Base-by-base conservation (phyloP, 2,329 filamentous ascomycete genomes). In the Microcera coccophila region DNA sequence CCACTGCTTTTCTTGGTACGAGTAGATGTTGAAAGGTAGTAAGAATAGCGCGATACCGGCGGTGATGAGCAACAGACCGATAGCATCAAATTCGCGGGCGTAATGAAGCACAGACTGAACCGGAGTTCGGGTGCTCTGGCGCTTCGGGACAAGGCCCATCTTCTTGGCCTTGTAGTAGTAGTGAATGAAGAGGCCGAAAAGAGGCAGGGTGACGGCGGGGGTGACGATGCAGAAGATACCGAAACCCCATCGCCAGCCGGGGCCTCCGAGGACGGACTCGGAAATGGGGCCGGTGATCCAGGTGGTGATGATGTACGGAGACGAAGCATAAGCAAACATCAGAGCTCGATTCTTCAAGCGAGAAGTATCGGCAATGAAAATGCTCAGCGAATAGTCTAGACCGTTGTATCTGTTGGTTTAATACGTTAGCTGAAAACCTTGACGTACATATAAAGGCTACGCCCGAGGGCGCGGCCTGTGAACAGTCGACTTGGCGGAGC, bases 301-400 rank as follows among this genome's bases (percentile, higher is more conserved):
- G 2, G 81, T 78, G 2, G 82, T 85, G 51, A 78, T 73, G 36
- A 87, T 76, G 57, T 82, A 84, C 1, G 84, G 83, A 1, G 82
- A 78, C 32, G 72, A 74, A 14, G 78, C 75, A 47, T 83, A 74
- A 7, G 81, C 79, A 31, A 81, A 37, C 32, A 52, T 48, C 3
- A 50, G 36, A 12, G 36, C 48, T 44, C 83, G 73, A 58, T 85
- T 84, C 51, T 76, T 72, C 34, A 87, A 67, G 22, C 73, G 71
- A 3, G 82, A 82, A 2, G 80, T 84, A 54, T 87, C 83, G 24
- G 82, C 79, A 46, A 84, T 78, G 58, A 87, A 81, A 28, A 87
- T 75, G 47, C 74, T 73, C 21, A 84, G 66, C 20, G 75, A 72
- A 53, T 82, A 85, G 39, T 73, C 71, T 31, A 85, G 65, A 14